Percentiles rank a stretch among this genome's conserved stretches.
Evolutionary conservation across 768 basidiomycete genomes (phyloP).

Genomic region (Austroboletus eburneus): DNA sequence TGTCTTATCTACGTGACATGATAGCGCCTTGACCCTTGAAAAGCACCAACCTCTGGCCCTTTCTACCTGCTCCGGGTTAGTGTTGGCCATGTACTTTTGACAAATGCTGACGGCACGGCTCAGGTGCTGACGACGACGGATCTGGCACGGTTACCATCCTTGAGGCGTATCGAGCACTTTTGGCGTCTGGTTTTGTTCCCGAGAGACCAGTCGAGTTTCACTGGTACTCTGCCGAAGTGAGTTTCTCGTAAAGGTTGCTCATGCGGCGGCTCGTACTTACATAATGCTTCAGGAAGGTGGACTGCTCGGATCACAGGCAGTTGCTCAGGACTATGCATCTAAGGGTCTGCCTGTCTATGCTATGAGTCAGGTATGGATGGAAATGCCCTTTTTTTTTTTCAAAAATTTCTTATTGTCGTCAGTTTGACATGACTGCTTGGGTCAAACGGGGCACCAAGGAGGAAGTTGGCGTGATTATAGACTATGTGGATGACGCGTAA

Average conservation of each 20-base stretch:
- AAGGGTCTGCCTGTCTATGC: constrained; percentile 19
- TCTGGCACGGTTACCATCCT: constrained; percentile 44
- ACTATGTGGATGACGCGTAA: constrained; percentile 68
- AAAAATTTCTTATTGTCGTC: constrained; percentile 29
- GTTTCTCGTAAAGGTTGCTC: background rate
- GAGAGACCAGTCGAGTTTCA: constrained; percentile 44
- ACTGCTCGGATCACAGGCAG: constrained; percentile 84
- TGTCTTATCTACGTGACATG: background rate
- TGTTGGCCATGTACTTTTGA: background rate
- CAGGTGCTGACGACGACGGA: constrained; percentile 43
- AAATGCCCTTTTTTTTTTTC: background rate
- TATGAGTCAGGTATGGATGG: constrained; percentile 29
- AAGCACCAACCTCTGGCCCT: constrained; percentile 77
- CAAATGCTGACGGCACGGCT: background rate
- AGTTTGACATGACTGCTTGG: constrained; percentile 96
- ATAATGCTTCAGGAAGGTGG: constrained; percentile 70
- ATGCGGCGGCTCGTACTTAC: constrained; percentile 1
- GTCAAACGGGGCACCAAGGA: constrained; percentile 77
- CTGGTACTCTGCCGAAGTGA: constrained; percentile 44
- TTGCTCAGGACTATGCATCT: constrained; percentile 69
- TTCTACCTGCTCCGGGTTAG: constrained; percentile 70
- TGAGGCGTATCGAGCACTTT: constrained; percentile 40
- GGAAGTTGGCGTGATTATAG: constrained; percentile 80
- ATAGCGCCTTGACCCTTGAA: background rate
- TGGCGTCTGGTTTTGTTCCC: constrained; percentile 40